Percentiles rank a stretch among this genome's conserved stretches.
These are phyloP conservation scores for Erodium texanum DNA, from an alignment of 441 rosid species.

Conservation along the genomic window DNA sequence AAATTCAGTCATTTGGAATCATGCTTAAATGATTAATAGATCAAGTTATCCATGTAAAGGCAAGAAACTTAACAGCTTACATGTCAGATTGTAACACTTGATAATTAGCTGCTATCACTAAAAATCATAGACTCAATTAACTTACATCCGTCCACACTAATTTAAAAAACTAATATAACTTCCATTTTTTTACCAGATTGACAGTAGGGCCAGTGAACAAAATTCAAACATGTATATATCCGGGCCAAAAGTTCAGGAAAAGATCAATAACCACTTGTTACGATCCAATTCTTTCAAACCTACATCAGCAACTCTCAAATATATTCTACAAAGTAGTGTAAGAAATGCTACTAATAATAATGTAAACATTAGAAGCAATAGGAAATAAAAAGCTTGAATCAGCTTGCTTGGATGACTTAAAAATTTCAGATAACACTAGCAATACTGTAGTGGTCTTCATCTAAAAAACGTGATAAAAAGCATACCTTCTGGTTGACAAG, in stretches of 20 bases:
- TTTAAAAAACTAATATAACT: not conserved
- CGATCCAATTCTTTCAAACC: not conserved
- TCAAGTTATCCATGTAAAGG: not conserved
- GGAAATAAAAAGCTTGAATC: not conserved
- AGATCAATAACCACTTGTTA: not conserved
- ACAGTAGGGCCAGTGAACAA: not conserved
- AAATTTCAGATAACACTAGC: not conserved
- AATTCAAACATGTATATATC: not conserved
- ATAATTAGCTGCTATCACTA: not conserved
- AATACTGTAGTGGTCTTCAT: not conserved
- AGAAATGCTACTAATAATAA: too few species aligned
- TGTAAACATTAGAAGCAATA: too few species aligned
- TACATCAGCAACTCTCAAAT: not conserved
- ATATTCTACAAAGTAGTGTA: not conserved
- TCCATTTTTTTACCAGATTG: not conserved
- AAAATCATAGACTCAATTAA: not conserved
- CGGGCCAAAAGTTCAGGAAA: not conserved
- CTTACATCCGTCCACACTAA: not conserved
- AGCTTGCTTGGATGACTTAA: not conserved
- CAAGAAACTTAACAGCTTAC: not conserved
- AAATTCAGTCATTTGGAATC: not conserved
- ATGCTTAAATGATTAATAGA: not conserved
- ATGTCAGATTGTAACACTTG: not conserved
- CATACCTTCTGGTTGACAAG: slow-evolving; percentile 56
- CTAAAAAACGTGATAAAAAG: not conserved